These are phyloP conservation scores for Talaromyces sp. DNA, from an alignment of 2,329 filamentous ascomycete genomes.

Conservation along the genomic window DNA sequence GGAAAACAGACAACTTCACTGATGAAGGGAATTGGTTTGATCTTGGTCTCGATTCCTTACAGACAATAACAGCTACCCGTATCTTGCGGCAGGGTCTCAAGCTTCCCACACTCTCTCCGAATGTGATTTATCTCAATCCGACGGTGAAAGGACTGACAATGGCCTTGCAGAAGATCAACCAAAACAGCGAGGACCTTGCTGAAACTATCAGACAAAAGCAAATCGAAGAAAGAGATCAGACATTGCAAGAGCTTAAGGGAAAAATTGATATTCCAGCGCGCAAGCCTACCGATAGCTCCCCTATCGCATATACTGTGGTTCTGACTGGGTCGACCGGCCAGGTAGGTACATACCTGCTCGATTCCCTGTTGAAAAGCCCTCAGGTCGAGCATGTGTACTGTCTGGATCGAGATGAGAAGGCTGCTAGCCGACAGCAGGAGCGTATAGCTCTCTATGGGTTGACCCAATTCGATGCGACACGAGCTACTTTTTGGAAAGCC, in stretches of 20 bases:
- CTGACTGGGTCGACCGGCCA: slow-evolving; percentile 39
- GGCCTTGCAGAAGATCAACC: background rate
- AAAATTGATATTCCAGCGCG: background rate
- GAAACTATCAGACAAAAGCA: background rate
- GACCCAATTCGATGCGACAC: background rate
- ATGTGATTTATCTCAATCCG: slow-evolving; percentile 1
- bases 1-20: background rate
- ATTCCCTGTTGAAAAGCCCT: slow-evolving; percentile 19
- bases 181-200: background rate
- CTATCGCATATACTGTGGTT: background rate
- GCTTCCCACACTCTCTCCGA: background rate
- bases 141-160: background rate
- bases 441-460: background rate
- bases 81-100: background rate
- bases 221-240: background rate
- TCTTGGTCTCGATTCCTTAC: slow-evolving; percentile 5
- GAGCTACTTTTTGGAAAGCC: background rate
- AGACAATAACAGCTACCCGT: background rate
- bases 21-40: background rate
- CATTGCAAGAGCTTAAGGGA: background rate
- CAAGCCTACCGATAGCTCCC: background rate
- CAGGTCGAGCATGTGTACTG: slow-evolving; percentile 29
- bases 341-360: slow-evolving; percentile 34
- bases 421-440: background rate
- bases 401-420: slow-evolving; percentile 27